These are phyloP conservation scores for Paecilomyces fulvus DNA, from an alignment of 2,329 filamentous ascomycete species.

Conservation along the genomic window DNA sequence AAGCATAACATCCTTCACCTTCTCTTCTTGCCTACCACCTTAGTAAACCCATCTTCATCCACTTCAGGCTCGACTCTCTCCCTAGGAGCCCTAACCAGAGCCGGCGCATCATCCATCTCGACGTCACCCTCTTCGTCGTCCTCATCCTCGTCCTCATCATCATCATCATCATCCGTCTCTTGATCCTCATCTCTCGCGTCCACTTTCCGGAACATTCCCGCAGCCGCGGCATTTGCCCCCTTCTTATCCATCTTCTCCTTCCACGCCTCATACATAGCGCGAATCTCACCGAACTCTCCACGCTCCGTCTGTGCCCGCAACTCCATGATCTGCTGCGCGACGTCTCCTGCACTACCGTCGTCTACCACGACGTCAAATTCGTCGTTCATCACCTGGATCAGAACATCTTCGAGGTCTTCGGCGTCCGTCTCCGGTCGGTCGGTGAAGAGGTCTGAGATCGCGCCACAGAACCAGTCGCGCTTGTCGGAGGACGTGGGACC, in stretches of 20 bases:
- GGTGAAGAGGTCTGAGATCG: slow-evolving; percentile 69
- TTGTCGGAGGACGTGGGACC: slow-evolving; percentile 76
- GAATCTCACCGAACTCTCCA: slow-evolving; percentile 58
- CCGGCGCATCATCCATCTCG: slow-evolving; percentile 62
- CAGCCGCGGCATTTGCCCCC: slow-evolving; percentile 21
- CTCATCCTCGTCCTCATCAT: slow-evolving; percentile 45
- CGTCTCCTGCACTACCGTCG: slow-evolving; percentile 70
- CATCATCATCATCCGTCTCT: slow-evolving; percentile 50
- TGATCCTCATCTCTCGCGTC: slow-evolving; percentile 43
- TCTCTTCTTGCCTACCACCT: slow-evolving; percentile 61
- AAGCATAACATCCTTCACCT: slow-evolving; percentile 22
- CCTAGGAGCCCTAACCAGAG: slow-evolving; percentile 48
- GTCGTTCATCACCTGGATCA: slow-evolving; percentile 87
- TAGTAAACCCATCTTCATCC: slow-evolving; percentile 75
- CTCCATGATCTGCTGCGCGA: slow-evolving; percentile 64
- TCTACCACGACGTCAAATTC: slow-evolving; percentile 93
- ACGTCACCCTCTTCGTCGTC: slow-evolving; percentile 51
- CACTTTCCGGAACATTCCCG: slow-evolving; percentile 27
- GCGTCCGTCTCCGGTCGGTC: slow-evolving; percentile 56
- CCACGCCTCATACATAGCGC: slow-evolving; percentile 47
- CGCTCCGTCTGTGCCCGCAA: slow-evolving; percentile 56
- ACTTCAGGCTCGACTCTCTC: slow-evolving; percentile 63
- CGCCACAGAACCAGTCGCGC: slow-evolving; percentile 92
- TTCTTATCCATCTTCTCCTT: slow-evolving; percentile 30
- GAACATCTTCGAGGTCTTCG: slow-evolving; percentile 72